These are phyloP conservation scores for Gamarada debralockiae DNA, from an alignment of 495 filamentous ascomycete genomes.

Conservation along the genomic window DNA sequence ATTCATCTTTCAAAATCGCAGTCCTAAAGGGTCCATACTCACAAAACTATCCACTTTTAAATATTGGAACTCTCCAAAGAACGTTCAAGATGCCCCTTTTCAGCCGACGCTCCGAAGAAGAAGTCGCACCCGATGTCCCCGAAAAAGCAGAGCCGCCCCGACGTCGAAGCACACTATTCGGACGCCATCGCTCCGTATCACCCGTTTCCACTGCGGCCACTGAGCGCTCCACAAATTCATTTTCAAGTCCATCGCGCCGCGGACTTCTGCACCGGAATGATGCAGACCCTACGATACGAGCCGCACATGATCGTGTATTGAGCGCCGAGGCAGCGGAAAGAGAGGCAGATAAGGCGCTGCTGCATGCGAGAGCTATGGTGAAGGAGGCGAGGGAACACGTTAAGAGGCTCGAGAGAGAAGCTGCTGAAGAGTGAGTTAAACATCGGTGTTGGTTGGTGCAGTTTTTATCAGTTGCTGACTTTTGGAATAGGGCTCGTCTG, in stretches of 20 bases:
- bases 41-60: too few species aligned
- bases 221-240: conserved; percentile 27
- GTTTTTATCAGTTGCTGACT: not conserved
- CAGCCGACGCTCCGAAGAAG: conserved; percentile 31
- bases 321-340: conserved; percentile 55
- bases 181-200: conserved; percentile 38
- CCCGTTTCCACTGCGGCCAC: conserved; percentile 29
- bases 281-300: conserved; percentile 54
- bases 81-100: conserved; percentile 43
- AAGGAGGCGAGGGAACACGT: conserved; percentile 60
- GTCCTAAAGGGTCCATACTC: too few species aligned
- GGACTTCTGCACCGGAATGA: conserved; percentile 29
- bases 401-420: conserved; percentile 57
- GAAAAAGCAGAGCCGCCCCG: conserved; percentile 21
- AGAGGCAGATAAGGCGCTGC: conserved; percentile 58
- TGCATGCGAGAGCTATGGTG: conserved; percentile 50
- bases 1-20: too few species aligned
- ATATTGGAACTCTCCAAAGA: too few species aligned
- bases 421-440: conserved; percentile 48
- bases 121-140: conserved; percentile 35
- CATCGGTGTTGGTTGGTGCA: not conserved
- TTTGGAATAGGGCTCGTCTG: conserved; percentile 34
- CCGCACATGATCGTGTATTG: conserved; percentile 54
- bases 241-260: conserved; percentile 9
- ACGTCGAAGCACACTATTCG: conserved; percentile 40